A percentile compares a stretch with the other conserved stretches of the same genome.
Conservation (phyloP, 352 stramenopile genomes). For the Pythium brassicae region DNA sequence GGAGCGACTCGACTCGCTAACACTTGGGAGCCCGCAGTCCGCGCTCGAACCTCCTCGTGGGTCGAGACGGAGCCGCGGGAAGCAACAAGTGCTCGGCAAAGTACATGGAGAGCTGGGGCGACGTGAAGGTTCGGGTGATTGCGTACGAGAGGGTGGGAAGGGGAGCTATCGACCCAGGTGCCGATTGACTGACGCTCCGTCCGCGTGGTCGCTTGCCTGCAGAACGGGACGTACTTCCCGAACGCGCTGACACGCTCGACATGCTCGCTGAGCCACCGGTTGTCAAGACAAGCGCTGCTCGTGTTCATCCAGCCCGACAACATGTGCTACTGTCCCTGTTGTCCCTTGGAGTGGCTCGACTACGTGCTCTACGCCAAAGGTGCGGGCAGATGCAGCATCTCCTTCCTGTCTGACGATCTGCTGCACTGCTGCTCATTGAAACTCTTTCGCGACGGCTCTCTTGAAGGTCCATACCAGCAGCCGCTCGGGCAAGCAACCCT, state of each 20-base stretch:
- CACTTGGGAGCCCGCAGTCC: slow-evolving; percentile 28
- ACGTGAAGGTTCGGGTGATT: slow-evolving; percentile 24
- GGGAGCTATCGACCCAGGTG: not conserved
- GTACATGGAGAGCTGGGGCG: slow-evolving; percentile 74
- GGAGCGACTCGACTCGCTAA: not conserved
- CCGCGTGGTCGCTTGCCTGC: not conserved
- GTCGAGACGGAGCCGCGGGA: slow-evolving; percentile 68
- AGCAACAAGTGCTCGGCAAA: slow-evolving; percentile 65
- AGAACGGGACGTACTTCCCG: slow-evolving; percentile 57
- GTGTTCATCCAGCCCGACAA: slow-evolving; percentile 35
- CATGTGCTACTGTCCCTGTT: slow-evolving; percentile 80
- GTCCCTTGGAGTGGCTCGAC: slow-evolving; percentile 77
- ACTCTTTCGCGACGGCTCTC: not conserved
- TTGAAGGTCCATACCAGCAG: slow-evolving; percentile 65
- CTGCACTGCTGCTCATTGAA: not conserved
- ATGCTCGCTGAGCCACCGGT: slow-evolving; percentile 25
- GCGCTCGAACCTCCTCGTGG: slow-evolving; percentile 72
- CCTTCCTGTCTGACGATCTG: too few species aligned
- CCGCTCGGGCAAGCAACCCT: slow-evolving; percentile 46
- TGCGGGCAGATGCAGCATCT: slow-evolving; percentile 10
- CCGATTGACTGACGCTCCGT: not conserved
- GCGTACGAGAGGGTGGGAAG: not conserved
- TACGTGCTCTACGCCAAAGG: slow-evolving; percentile 76
- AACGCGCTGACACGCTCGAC: slow-evolving; percentile 47
- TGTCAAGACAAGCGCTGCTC: slow-evolving; percentile 13